Base-by-base conservation (phyloP, 768 basidiomycete genomes). In the Mycena indigotica region DNA sequence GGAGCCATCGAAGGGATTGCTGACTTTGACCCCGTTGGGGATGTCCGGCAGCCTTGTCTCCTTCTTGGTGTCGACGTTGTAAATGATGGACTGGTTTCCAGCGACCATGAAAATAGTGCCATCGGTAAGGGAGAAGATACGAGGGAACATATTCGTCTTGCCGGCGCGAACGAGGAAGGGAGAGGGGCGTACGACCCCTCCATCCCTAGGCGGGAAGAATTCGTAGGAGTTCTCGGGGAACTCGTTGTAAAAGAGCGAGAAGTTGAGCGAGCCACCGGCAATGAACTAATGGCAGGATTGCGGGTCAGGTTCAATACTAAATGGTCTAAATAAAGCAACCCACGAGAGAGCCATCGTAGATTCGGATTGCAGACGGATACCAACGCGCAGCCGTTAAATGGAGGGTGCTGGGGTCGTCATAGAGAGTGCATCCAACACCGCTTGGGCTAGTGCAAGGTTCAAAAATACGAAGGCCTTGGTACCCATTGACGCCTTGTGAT, bases 1-100 rank as follows among this genome's bases (percentile, higher is more conserved):
- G 12, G 80, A 80, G 16, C 82, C 83, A 15, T 83, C 76, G 78
- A 84, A 81, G 0, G 83, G 83, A 61, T 84, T 85, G 1, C 83
- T 82, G 39, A 84, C 76, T 19, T 81, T 83, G 8, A 83, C 79
- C 38, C 76, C 81, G 55, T 85, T 83, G 16, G 83, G 83, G 57
- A 84, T 73, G 25, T 58, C 70, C 6, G 83, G 83, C 13, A 82
- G 76, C 19, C 73, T 70, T 10, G 67, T 74, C 64, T 84, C 83
- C 5, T 64, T 72, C 59, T 82, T 76, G 15, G 66, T 62, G 56
- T 75, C 53, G 40, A 54, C 25, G 21, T 54, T 25, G 41, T 54
- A 54, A 17, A 54, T 54, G 39, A 54, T 54, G 61, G 79, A 80
- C 80, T 63, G 83, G 72, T 70, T 75, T 62, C 83, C 83, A 1